phyloP scores from a whole-genome alignment of 164 flowering plant genomes.

The Vitis labrusca region DNA sequence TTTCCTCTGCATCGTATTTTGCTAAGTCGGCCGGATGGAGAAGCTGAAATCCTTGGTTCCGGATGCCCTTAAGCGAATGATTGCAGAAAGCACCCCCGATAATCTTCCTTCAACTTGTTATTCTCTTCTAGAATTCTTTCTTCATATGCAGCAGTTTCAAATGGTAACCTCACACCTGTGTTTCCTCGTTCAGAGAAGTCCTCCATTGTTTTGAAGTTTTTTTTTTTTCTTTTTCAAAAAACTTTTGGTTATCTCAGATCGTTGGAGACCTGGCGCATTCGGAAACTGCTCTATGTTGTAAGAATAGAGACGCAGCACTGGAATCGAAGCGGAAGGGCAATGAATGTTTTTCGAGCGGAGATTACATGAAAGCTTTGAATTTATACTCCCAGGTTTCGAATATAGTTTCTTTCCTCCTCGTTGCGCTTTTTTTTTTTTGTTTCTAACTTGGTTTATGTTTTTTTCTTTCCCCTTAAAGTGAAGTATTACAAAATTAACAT shows the following conservation, averaged over 20 bases:
- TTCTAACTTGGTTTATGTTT: too few relatives aligned
- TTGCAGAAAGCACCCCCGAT: constrained; percentile 36
- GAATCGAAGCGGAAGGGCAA: constrained; percentile 71
- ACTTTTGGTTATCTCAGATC: constrained; percentile 26
- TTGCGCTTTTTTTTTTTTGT: too few relatives aligned
- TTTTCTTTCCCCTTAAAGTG: too few relatives aligned
- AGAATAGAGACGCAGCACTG: constrained; percentile 56
- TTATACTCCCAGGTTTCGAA: constrained; percentile 62
- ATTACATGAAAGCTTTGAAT: constrained; percentile 50
- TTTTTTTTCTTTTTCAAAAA: background rate
- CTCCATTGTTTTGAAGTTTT: background rate
- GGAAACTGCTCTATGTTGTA: constrained; percentile 45
- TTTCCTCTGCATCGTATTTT: too few relatives aligned
- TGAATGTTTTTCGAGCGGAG: constrained; percentile 49
- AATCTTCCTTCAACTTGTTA: constrained; percentile 55
- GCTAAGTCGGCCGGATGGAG: constrained; percentile 47
- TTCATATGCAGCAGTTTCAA: constrained; percentile 50
- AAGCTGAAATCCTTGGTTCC: constrained; percentile 63
- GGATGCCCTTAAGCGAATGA: constrained; percentile 29
- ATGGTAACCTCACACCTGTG: constrained; percentile 23
- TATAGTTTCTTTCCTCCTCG: too few relatives aligned
- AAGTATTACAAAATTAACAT: too few relatives aligned
- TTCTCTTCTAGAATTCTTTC: constrained; percentile 58
- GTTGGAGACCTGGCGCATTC: constrained; percentile 54
- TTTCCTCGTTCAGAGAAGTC: background rate